Evolutionary conservation across 176 grass and related monocot genomes (phyloP).

Genomic region (Oryza australiensis): DNA sequence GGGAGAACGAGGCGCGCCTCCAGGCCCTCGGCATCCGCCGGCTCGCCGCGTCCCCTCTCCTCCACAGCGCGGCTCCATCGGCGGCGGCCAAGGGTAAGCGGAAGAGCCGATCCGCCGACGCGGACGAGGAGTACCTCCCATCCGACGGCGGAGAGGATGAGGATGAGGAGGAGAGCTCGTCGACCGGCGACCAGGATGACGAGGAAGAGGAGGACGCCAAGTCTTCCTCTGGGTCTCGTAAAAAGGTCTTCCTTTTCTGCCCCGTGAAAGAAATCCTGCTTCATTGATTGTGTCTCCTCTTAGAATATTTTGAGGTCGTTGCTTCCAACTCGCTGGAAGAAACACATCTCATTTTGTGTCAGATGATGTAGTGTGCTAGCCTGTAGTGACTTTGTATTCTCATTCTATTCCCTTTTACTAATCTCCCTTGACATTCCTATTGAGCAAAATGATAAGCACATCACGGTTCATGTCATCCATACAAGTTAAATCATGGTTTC

Average conservation of each 20-base stretch:
- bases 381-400: background rate
- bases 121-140: constrained; percentile 73
- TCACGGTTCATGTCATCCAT: background rate
- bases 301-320: background rate
- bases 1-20: constrained; percentile 70
- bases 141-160: constrained; percentile 38
- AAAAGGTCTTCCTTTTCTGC: constrained; percentile 39
- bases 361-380: background rate
- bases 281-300: background rate
- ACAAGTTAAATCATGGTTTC: background rate
- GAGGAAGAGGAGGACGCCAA: constrained; percentile 21
- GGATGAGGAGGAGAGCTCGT: constrained; percentile 20
- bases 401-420: background rate
- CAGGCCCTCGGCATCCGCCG: constrained; percentile 63
- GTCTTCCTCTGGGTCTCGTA: constrained; percentile 40
- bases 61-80: constrained; percentile 27
- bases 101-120: constrained; percentile 48
- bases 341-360: background rate
- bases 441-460: background rate
- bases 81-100: constrained; percentile 26
- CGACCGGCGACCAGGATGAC: constrained; percentile 16
- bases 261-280: background rate
- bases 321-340: background rate
- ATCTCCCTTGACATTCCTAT: background rate
- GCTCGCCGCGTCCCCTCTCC: constrained; percentile 52